phyloP scores from a whole-genome alignment of 306 rosid genomes.

The Inga oerstediana region DNA sequence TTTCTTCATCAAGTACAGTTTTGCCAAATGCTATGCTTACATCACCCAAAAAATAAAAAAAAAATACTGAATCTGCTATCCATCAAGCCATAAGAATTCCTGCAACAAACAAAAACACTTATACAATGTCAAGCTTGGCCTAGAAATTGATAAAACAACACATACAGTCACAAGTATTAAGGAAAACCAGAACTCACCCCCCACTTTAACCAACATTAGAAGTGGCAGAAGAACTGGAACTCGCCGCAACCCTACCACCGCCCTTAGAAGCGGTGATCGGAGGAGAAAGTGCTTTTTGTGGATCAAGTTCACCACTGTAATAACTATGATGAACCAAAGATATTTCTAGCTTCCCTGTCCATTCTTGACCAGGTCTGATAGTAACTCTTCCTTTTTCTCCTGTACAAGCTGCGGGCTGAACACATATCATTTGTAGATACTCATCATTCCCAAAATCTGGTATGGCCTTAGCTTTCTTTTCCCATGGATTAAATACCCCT shows the following conservation, averaged over 20 bases:
- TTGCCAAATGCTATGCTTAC: not conserved
- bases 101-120: not conserved
- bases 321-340: slow-evolving; percentile 77
- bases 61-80: not conserved
- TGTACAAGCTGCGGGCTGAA: slow-evolving; percentile 73
- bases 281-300: slow-evolving; percentile 23
- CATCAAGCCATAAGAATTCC: slow-evolving; percentile 5
- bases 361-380: slow-evolving; percentile 84
- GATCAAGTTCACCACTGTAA: slow-evolving; percentile 77
- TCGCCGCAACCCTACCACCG: not conserved
- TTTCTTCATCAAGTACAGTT: not conserved
- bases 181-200: too few species aligned
- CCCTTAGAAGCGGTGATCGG: not conserved
- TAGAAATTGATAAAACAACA: not conserved
- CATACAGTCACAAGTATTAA: too few species aligned
- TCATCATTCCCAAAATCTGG: slow-evolving; percentile 70
- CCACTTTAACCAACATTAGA: not conserved
- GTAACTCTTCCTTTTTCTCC: slow-evolving; percentile 67
- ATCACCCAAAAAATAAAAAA: too few species aligned
- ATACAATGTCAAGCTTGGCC: not conserved
- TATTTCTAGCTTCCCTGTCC: slow-evolving; percentile 84
- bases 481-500: slow-evolving; percentile 96
- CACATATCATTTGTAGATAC: slow-evolving; percentile 71
- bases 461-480: slow-evolving; percentile 70
- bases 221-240: not conserved